Base-by-base conservation (phyloP, 768 basidiomycete species). In the Serendipita indica region DNA sequence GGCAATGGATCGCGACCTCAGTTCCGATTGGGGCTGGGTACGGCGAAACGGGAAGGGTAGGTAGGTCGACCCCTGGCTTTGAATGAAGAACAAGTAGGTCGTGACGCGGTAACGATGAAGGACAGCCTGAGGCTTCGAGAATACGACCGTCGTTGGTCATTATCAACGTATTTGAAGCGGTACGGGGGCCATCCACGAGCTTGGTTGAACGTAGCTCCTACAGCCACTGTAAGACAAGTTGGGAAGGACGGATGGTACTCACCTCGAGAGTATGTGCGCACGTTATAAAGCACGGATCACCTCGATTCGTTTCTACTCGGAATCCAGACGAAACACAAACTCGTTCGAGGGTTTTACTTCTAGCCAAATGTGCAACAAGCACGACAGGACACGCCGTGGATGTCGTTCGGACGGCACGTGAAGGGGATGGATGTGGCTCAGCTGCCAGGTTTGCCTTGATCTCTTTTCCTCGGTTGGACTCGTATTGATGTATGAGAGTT, bases 41-140 rank as follows among this genome's bases (percentile, higher is more conserved):
- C 3, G 80, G 82, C 22, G 79, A 80, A 20, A 84, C 71, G 2
- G 83, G 81, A 3, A 84, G 72, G 1, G 78, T 66, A 4, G 69
- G 56, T 27, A 46, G 59, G 64, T 56, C 46, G 64, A 66, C 33
- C 14, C 45, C 32, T 16, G 68, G 27, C 0, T 59, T 56, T 7
- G 69, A 61, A 10, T 65, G 63, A 30, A 83, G 69, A 18, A 83
- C 65, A 7, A 81, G 63, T 22, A 84, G 67, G 66, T 85, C 83
- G 1, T 76, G 77, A 5, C 75, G 73, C 58, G 79, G 81, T 39
- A 83, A 69, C n/a, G 80, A 74, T 1, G 83, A 79, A 3, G 76
- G 70, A 2, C 82, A 69, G 3, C 71, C 64, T 4, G 73, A 64
- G 10, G 79, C 72, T 3, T 78, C 74, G 57, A 71, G 64, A 41